These are phyloP conservation scores for Lentinula novae-zelandiae DNA, from an alignment of 1,284 basidiomycete genomes.

Conservation along the genomic window DNA sequence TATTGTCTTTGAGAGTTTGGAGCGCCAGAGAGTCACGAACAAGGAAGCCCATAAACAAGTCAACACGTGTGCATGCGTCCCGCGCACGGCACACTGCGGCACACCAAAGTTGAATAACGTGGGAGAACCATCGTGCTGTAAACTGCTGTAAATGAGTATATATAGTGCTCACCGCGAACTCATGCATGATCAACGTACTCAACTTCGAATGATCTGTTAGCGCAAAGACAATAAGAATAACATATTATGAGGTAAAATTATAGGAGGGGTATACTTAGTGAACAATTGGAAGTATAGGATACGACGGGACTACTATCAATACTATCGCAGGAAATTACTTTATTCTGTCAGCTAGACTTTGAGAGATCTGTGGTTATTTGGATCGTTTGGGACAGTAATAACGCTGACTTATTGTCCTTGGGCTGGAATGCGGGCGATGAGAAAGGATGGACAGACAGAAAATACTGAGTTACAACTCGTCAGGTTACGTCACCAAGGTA, in stretches of 20 bases:
- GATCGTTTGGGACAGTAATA: conserved; percentile 6
- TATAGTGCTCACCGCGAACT: too few relatives aligned
- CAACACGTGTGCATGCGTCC: background rate
- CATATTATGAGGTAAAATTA: background rate
- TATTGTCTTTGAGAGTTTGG: background rate
- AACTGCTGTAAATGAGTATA: too few relatives aligned
- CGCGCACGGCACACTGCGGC: background rate
- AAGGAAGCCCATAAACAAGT: background rate
- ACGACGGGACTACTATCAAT: background rate
- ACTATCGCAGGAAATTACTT: background rate
- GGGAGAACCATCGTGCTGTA: too few relatives aligned
- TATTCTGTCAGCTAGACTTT: background rate
- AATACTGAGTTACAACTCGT: conserved; percentile 1
- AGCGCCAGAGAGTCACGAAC: background rate
- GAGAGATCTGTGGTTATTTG: conserved; percentile 10
- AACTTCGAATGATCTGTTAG: background rate
- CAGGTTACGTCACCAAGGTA: background rate
- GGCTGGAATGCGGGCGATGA: conserved; percentile 7
- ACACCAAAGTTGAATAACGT: background rate
- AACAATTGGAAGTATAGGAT: background rate
- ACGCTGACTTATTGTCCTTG: background rate
- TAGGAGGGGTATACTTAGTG: background rate
- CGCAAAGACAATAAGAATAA: background rate
- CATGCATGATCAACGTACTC: too few relatives aligned
- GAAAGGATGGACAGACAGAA: conserved; percentile 9